These are phyloP conservation scores for Coccomyxa sp. DNA, from an alignment of 139 green algal species.

Conservation along the genomic window DNA sequence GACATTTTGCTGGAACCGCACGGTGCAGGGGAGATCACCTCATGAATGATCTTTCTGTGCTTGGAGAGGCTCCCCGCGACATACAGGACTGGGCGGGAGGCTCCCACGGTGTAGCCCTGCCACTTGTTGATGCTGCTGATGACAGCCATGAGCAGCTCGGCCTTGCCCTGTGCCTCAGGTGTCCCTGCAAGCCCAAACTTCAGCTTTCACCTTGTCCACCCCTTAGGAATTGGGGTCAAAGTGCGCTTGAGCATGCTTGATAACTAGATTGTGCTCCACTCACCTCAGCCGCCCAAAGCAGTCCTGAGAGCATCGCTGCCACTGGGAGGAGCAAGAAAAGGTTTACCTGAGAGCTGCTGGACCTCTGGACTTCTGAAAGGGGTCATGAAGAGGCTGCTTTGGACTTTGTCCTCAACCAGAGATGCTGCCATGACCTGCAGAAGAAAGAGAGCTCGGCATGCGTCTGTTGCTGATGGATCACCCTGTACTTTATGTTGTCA, in stretches of 20 bases:
- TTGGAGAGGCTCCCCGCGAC: slow-evolving; percentile 23
- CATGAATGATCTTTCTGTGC: slow-evolving; percentile 21
- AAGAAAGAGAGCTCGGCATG: neutral
- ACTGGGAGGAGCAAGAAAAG: too few species aligned
- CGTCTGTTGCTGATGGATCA: too few species aligned
- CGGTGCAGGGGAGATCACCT: too few species aligned
- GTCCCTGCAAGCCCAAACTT: slow-evolving; percentile 18
- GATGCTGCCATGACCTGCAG: slow-evolving; percentile 33
- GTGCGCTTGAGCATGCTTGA: neutral
- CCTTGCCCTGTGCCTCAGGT: slow-evolving; percentile 44
- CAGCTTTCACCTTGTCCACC: neutral
- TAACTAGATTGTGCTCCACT: neutral
- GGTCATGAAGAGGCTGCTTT: slow-evolving; percentile 28
- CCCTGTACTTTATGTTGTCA: neutral
- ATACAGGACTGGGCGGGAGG: slow-evolving; percentile 28
- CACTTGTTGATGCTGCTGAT: slow-evolving; percentile 33
- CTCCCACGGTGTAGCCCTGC: slow-evolving; percentile 35
- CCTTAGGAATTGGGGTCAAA: neutral
- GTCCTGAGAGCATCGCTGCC: too few species aligned
- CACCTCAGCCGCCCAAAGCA: neutral
- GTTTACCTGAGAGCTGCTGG: slow-evolving; percentile 3
- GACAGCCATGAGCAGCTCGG: slow-evolving; percentile 38
- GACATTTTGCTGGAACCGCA: too few species aligned
- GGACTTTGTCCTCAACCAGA: slow-evolving; percentile 39
- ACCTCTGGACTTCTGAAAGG: slow-evolving; percentile 15